phyloP scores from a whole-genome alignment of 495 filamentous ascomycete genomes.

The Pyrenula massariospora region DNA sequence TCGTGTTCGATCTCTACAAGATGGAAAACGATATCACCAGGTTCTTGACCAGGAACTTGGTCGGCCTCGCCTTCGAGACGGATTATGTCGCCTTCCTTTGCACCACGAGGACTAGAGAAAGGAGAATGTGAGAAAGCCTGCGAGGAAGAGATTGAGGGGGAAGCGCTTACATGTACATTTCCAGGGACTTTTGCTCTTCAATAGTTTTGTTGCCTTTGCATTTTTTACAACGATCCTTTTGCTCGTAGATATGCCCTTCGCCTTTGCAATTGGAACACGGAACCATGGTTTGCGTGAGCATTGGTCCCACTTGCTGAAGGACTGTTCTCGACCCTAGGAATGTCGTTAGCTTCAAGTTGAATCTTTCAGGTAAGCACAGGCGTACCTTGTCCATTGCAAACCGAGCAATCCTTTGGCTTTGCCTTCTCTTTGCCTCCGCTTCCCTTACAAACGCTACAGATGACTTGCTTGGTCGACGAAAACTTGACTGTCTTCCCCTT shows the following conservation, averaged over 20 bases:
- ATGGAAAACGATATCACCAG: constrained; percentile 85
- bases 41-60: constrained; percentile 80
- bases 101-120: constrained; percentile 49
- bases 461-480: constrained; percentile 79
- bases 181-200: constrained; percentile 81
- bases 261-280: constrained; percentile 71
- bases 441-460: constrained; percentile 80
- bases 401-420: constrained; percentile 72
- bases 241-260: constrained; percentile 70
- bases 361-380: background rate
- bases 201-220: constrained; percentile 82
- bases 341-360: constrained; percentile 6
- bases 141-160: background rate
- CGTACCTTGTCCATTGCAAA: constrained; percentile 62
- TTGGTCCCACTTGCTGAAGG: constrained; percentile 64
- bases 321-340: constrained; percentile 49
- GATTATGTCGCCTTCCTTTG: constrained; percentile 78
- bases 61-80: constrained; percentile 90
- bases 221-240: constrained; percentile 96
- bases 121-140: background rate
- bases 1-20: constrained; percentile 73
- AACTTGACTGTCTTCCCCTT: constrained; percentile 98
- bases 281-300: constrained; percentile 64
- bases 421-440: constrained; percentile 85
- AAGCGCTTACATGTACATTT: constrained; percentile 62